Base-by-base conservation (phyloP, 1,139 yeast genomes). In the Blastobotrys petasosporus region DNA sequence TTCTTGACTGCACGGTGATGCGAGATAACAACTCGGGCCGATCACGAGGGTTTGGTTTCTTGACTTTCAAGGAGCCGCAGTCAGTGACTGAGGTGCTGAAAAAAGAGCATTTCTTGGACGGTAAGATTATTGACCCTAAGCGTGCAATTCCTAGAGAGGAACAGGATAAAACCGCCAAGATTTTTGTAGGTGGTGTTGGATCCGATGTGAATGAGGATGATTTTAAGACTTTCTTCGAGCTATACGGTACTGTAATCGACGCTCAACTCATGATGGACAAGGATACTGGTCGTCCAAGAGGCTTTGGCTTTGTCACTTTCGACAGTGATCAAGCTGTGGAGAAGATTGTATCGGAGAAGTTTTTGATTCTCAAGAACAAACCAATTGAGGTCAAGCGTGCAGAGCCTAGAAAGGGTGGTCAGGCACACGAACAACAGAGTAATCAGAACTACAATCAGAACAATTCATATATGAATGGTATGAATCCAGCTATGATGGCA, bases 121-220 rank as follows among this genome's bases (percentile, higher is more conserved):
- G 98, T 53, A 94, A 94, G 65, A 85, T 94, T 52, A 94, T 92
- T 63, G 99, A 92, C 63, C 98, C 99, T 37, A 92, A 92, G 66
- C 78, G 98, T 60, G 97, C 99, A 17, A 92, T 92, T 60, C 97
- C 98, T 37, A 84, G 92, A 65, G 98, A 92, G 63, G 98, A 92
- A 65, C 98, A 92, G 67, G 97, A 90, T 64, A 86, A 86, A 64
- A 90, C 96, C 10, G 97, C 97, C 59, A 92, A 92, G 70, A 92
- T 92, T 56, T 92, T 92, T 63, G 97, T 92, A 41, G 99, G 99
- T 55, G 99, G 99, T 55, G 87, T 92, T 54, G 94, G 95, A 49
- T 88, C 95, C 32, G 94, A 88, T 66, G 97, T 90, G 37, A 88
- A 90, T 54, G 97, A 94, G 60, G 79, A 78, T 54, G 97, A 92